These are phyloP conservation scores for Starmerella riodocensis DNA, from an alignment of 805 yeast genomes.

Conservation along the genomic window DNA sequence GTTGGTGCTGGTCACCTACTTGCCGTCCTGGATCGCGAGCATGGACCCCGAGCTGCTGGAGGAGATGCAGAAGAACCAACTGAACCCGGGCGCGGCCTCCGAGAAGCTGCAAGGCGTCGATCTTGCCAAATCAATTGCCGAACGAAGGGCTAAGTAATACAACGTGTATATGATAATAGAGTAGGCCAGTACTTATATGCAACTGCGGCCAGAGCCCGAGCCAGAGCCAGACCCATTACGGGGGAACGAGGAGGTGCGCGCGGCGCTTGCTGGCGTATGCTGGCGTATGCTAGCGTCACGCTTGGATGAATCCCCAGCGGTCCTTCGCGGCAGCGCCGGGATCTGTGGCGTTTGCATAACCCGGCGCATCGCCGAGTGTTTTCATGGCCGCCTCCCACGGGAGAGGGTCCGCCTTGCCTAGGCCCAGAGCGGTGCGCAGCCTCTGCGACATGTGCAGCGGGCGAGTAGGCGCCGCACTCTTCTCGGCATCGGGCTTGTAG, in stretches of 20 bases:
- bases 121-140: conserved; percentile 26
- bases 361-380: conserved; percentile 68
- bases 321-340: no score
- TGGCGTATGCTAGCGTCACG: no score
- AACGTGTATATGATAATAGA: no score
- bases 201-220: no score
- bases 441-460: conserved; percentile 41
- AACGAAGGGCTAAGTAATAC: conserved; percentile 12
- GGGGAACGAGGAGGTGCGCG: no score
- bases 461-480: not conserved
- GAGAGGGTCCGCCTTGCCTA: conserved; percentile 46
- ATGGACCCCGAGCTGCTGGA: conserved; percentile 28
- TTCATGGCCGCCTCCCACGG: conserved; percentile 73
- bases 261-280: no score
- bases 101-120: conserved; percentile 22
- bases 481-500: not conserved
- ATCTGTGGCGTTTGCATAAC: conserved; percentile 48
- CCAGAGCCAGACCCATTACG: no score
- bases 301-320: no score
- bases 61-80: conserved; percentile 24
- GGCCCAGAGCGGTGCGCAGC: conserved; percentile 56
- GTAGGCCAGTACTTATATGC: no score
- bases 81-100: conserved; percentile 9
- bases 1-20: conserved; percentile 25
- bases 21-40: conserved; percentile 25